Percentiles rank a stretch among this genome's conserved stretches.
phyloP scores from a whole-genome alignment of 2,329 filamentous ascomycete species.

The Nigrospora osmanthi region DNA sequence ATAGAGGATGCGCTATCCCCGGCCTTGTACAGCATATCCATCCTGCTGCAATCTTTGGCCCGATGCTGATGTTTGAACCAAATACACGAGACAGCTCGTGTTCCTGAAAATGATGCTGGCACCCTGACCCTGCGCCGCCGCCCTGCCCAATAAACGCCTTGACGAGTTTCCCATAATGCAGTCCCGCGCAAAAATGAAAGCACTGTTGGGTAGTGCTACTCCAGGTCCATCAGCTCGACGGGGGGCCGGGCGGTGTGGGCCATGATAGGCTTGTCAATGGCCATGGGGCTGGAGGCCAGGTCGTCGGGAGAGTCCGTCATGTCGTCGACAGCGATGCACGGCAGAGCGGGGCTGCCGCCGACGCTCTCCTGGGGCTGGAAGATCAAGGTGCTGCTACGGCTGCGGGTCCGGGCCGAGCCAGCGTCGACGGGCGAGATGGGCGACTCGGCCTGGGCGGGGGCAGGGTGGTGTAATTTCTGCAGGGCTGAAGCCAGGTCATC shows the following conservation, averaged over 20 bases:
- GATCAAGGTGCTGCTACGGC: slow-evolving; percentile 58
- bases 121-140: too few species aligned
- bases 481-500: slow-evolving; percentile 62
- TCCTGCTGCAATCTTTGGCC: too few species aligned
- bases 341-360: slow-evolving; percentile 46
- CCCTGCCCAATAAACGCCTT: too few species aligned
- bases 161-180: too few species aligned
- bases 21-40: too few species aligned
- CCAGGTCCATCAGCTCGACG: slow-evolving; percentile 53
- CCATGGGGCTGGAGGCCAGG: slow-evolving; percentile 27
- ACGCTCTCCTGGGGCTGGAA: slow-evolving; percentile 50
- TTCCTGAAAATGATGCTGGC: too few species aligned
- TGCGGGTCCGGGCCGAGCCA: slow-evolving; percentile 30
- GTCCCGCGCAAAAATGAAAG: too few species aligned
- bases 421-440: slow-evolving; percentile 31
- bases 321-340: slow-evolving; percentile 60
- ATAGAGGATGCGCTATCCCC: too few species aligned
- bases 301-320: slow-evolving; percentile 49
- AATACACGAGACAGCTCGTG: too few species aligned
- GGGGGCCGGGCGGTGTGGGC: slow-evolving; percentile 57
- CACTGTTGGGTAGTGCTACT: slow-evolving; percentile 7
- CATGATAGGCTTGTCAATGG: slow-evolving; percentile 38
- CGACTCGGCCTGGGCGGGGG: slow-evolving; percentile 16
- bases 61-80: too few species aligned
- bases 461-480: slow-evolving; percentile 47